Evolutionary conservation across 2,329 filamentous ascomycete genomes (phyloP).

Genomic region (Fusarium lyarnte): DNA sequence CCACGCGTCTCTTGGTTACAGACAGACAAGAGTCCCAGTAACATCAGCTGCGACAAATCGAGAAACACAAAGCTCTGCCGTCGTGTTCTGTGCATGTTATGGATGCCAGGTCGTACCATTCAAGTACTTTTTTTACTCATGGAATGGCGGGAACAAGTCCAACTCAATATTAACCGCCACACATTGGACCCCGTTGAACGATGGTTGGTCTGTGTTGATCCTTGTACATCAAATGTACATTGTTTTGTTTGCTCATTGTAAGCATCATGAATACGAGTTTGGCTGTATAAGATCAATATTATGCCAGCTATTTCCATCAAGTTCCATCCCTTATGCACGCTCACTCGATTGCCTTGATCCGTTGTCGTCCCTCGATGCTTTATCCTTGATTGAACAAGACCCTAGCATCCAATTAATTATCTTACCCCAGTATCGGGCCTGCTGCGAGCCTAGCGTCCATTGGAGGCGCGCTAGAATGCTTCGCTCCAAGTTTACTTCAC

Average conservation of each 20-base stretch:
- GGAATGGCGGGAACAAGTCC: slow-evolving; percentile 19
- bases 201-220: slow-evolving; percentile 34
- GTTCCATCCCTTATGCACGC: background rate
- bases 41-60: slow-evolving; percentile 9
- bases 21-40: background rate
- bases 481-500: slow-evolving; percentile 4
- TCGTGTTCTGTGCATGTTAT: slow-evolving; percentile 7
- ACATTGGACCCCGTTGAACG: slow-evolving; percentile 34
- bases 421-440: slow-evolving; percentile 28
- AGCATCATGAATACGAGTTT: background rate
- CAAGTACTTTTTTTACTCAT: slow-evolving; percentile 5
- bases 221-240: slow-evolving; percentile 7
- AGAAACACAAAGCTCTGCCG: slow-evolving; percentile 13
- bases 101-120: slow-evolving; percentile 14
- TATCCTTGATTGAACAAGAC: slow-evolving; percentile 11
- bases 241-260: background rate
- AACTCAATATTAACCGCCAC: slow-evolving; percentile 35
- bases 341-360: background rate
- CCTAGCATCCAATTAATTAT: slow-evolving; percentile 17
- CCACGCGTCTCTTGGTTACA: background rate
- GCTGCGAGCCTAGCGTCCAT: slow-evolving; percentile 9
- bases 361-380: slow-evolving; percentile 1
- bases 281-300: background rate
- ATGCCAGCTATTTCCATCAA: background rate
- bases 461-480: slow-evolving; percentile 24